Base-by-base conservation (phyloP, 345 rosid species). In the Boechera divaricarpa region DNA sequence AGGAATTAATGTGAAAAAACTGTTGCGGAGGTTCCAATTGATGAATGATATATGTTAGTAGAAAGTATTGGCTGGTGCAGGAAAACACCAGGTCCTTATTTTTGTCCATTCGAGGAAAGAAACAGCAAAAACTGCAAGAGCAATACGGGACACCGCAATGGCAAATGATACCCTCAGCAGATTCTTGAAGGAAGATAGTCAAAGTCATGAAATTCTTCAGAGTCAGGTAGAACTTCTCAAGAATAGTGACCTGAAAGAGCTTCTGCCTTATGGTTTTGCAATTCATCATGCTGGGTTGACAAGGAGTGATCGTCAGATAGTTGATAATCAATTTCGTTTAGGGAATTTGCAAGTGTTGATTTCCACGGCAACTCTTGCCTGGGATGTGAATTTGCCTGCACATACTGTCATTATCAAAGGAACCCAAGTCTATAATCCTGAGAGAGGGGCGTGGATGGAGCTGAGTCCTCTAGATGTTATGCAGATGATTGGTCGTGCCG, bases 401-500 rank as follows among this genome's bases (percentile, higher is more conserved):
- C 90, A 89, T 54, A 82, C 94, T 47, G 98, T 91, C 74, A 94
- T 94, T 63, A 94, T 94, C 44, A 91, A 94, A 79, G 94, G 96
- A 67, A 91, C 97, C 4, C 91, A 91, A 82, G 86, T 94, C 45
- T 94, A 94, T 77, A 87, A 87, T 81, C 97, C 98, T 36, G 96
- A 94, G 75, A 91, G 81, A 79, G 97, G 98, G 71, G 88, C 89
- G 49, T 94, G 96, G 97, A 86, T 93, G 18, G 96, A 94, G 76
- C 84, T 94, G 63, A 90, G 96, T 77, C 96, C 96, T 53, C 72
- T 86, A 67, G 97, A 94, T 84, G 90, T 94, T 63, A 90, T 94
- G 97, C 98, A 94, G 88, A 94, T 94, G 96, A 80, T 94, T 77
- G 98, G 98, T 64, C 97, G 96, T 85, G 98, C 97, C 3, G 97